phyloP scores from a whole-genome alignment of 2,329 filamentous ascomycete genomes.

The Daldinia sp. region DNA sequence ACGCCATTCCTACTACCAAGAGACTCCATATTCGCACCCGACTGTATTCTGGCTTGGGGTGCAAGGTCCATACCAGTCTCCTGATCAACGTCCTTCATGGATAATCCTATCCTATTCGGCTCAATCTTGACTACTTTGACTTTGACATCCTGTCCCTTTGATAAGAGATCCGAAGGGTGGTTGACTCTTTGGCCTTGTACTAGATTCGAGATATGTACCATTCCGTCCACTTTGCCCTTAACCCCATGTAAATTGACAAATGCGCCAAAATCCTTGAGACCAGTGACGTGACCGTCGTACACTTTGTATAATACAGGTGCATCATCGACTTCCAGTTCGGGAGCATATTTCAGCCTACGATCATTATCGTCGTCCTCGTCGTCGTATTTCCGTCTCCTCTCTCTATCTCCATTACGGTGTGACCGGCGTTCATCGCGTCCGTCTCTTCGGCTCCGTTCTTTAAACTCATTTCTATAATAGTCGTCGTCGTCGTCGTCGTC shows the following conservation, averaged over 20 bases:
- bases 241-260: conserved; percentile 95
- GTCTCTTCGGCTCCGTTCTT: conserved; percentile 59
- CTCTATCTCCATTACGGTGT: conserved; percentile 58
- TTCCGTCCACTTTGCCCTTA: conserved; percentile 86
- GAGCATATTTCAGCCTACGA: conserved; percentile 73
- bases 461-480: conserved; percentile 54
- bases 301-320: conserved; percentile 84
- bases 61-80: conserved; percentile 84
- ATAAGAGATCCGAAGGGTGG: conserved; percentile 88
- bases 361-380: conserved; percentile 65
- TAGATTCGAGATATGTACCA: conserved; percentile 94
- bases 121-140: conserved; percentile 94
- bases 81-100: conserved; percentile 98
- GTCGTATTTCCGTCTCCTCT: conserved; percentile 57
- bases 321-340: conserved; percentile 83
- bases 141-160: conserved; percentile 84
- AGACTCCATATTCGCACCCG: conserved; percentile 89
- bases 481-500: conserved; percentile 54
- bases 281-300: conserved; percentile 90
- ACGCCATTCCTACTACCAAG: conserved; percentile 73
- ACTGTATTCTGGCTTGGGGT: conserved; percentile 81
- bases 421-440: conserved; percentile 71
- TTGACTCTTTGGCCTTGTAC: conserved; percentile 87
- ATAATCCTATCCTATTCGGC: conserved; percentile 83
- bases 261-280: conserved; percentile 93